A percentile compares a stretch with the other conserved stretches of the same genome.
Conservation (phyloP, 257 asterid species). For the Solanum boliviense region DNA sequence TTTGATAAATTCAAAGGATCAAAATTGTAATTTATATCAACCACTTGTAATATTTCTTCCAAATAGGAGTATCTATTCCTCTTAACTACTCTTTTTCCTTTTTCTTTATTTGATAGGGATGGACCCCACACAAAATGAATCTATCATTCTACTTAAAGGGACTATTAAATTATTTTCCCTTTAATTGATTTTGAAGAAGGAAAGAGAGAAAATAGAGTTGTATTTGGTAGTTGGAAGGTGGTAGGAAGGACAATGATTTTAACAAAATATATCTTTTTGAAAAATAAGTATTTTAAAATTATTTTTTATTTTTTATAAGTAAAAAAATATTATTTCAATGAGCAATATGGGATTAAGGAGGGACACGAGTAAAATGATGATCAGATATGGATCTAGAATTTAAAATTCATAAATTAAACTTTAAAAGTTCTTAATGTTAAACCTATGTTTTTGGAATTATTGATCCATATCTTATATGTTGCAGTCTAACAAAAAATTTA, state of each 20-base stretch:
- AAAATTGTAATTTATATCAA: too few species aligned
- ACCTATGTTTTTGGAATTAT: too few species aligned
- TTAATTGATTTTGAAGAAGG: neutral
- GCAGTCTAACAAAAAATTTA: neutral
- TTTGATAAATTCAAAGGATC: too few species aligned
- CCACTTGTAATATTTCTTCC: neutral
- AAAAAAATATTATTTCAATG: neutral
- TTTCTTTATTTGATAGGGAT: neutral
- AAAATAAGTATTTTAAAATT: too few species aligned
- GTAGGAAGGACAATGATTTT: neutral
- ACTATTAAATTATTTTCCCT: neutral
- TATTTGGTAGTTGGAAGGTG: neutral
- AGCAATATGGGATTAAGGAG: neutral
- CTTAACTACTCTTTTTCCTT: neutral
- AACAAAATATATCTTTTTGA: neutral
- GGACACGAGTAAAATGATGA: neutral
- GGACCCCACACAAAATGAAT: neutral
- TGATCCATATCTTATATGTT: neutral
- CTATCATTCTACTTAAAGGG: neutral
- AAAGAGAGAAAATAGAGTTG: neutral
- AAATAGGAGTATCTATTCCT: neutral
- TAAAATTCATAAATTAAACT: too few species aligned
- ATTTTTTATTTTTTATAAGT: too few species aligned
- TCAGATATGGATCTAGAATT: accelerated
- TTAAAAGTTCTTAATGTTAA: neutral